Evolutionary conservation across 2,329 filamentous ascomycete genomes (phyloP).

Genomic region (Exophiala xenobiotica): DNA sequence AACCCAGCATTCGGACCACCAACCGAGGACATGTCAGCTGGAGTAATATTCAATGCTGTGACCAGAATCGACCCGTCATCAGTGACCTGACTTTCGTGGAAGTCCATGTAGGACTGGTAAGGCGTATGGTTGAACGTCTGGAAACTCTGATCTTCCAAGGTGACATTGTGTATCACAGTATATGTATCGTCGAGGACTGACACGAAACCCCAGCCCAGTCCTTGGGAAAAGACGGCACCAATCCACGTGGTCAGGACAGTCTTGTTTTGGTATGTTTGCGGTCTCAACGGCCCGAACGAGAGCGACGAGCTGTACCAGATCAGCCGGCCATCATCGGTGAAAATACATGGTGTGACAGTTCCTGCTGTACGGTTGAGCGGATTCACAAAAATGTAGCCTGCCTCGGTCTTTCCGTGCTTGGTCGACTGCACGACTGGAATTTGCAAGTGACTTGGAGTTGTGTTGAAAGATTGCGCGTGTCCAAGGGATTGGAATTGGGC

Average conservation of each 20-base stretch:
- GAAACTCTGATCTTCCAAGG: not conserved
- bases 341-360: not conserved
- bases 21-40: not conserved
- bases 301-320: not conserved
- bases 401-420: not conserved
- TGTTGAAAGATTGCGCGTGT: not conserved
- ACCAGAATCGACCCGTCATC: not conserved
- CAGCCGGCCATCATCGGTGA: not conserved
- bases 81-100: not conserved
- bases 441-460: not conserved
- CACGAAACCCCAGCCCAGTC: not conserved
- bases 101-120: not conserved
- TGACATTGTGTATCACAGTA: not conserved
- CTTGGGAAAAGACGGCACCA: not conserved
- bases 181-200: not conserved
- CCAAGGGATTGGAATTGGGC: not conserved
- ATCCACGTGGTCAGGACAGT: not conserved
- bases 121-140: not conserved
- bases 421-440: not conserved
- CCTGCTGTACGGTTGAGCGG: not conserved
- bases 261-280: not conserved
- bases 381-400: not conserved
- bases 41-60: not conserved
- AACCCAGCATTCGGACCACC: not conserved
- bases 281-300: not conserved